Percentiles rank a stretch among this genome's conserved stretches.
These are phyloP conservation scores for Penicillium vulpinum DNA, from an alignment of 2,329 filamentous ascomycete species.

Conservation along the genomic window DNA sequence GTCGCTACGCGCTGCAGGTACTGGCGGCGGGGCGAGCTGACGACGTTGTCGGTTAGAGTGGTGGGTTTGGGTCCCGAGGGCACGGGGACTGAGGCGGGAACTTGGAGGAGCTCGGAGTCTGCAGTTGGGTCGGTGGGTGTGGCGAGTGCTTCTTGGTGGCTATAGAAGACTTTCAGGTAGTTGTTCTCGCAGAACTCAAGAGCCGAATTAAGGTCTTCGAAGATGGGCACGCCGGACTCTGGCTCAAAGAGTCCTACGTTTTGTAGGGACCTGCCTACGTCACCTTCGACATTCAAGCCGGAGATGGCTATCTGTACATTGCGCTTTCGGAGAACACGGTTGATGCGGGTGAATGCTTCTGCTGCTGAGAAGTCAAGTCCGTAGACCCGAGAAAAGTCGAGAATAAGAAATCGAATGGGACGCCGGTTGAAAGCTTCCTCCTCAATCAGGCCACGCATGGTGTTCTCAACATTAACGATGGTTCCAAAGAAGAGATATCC, in stretches of 20 bases:
- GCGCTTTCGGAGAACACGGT: slow-evolving; percentile 74
- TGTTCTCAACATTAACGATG: slow-evolving; percentile 90
- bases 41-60: slow-evolving; percentile 52
- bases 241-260: slow-evolving; percentile 80
- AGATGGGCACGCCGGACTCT: slow-evolving; percentile 72
- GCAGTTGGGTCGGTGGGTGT: slow-evolving; percentile 16
- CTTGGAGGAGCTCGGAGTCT: slow-evolving; percentile 15
- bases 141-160: slow-evolving; percentile 58
- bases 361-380: slow-evolving; percentile 95
- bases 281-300: slow-evolving; percentile 72
- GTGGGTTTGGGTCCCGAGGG: slow-evolving; percentile 14
- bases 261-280: slow-evolving; percentile 74
- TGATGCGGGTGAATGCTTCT: slow-evolving; percentile 91
- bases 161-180: slow-evolving; percentile 77
- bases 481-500: slow-evolving; percentile 99
- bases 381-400: slow-evolving; percentile 86
- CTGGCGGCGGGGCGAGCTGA: slow-evolving; percentile 75
- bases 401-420: slow-evolving; percentile 84
- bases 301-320: slow-evolving; percentile 80
- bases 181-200: slow-evolving; percentile 95
- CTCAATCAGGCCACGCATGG: slow-evolving; percentile 77
- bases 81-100: slow-evolving; percentile 30
- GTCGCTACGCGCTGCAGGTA: slow-evolving; percentile 78
- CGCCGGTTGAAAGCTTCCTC: slow-evolving; percentile 74
- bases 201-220: slow-evolving; percentile 88